These are phyloP conservation scores for Huntiella decipiens DNA, from an alignment of 2,329 filamentous ascomycete genomes.

Conservation along the genomic window DNA sequence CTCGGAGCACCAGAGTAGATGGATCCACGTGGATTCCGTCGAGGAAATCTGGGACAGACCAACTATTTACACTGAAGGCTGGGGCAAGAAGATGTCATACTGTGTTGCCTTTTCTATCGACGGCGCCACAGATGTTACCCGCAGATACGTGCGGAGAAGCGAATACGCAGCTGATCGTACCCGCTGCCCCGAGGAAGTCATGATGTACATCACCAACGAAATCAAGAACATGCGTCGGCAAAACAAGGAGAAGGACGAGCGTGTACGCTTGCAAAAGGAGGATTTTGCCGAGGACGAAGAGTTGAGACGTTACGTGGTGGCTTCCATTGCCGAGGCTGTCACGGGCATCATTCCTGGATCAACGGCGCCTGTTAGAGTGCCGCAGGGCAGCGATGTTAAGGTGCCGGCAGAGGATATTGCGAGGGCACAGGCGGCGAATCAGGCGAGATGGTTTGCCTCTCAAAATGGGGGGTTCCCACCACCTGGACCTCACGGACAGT, in stretches of 20 bases:
- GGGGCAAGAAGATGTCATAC: slow-evolving; percentile 93
- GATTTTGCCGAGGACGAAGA: slow-evolving; percentile 59
- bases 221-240: slow-evolving; percentile 68
- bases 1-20: slow-evolving; percentile 78
- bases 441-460: slow-evolving; percentile 7
- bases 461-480: slow-evolving; percentile 6
- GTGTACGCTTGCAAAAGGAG: slow-evolving; percentile 64
- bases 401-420: slow-evolving; percentile 39
- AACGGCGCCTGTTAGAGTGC: slow-evolving; percentile 12
- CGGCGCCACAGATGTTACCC: slow-evolving; percentile 48
- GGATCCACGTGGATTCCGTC: slow-evolving; percentile 92
- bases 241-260: slow-evolving; percentile 72
- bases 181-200: slow-evolving; percentile 69
- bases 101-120: slow-evolving; percentile 94
- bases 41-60: slow-evolving; percentile 94
- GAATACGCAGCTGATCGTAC: slow-evolving; percentile 57
- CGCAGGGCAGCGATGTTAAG: slow-evolving; percentile 35
- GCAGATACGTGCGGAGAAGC: slow-evolving; percentile 51
- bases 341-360: slow-evolving; percentile 42
- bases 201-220: slow-evolving; percentile 81
- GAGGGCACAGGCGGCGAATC: slow-evolving; percentile 4
- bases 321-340: slow-evolving; percentile 54
- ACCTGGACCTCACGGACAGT: background rate
- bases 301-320: slow-evolving; percentile 53
- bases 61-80: slow-evolving; percentile 78